Percentiles rank a stretch among this genome's conserved stretches.
Evolutionary conservation across 148 eudicot species (phyloP).

Genomic region (Suaeda aralocaspica): DNA sequence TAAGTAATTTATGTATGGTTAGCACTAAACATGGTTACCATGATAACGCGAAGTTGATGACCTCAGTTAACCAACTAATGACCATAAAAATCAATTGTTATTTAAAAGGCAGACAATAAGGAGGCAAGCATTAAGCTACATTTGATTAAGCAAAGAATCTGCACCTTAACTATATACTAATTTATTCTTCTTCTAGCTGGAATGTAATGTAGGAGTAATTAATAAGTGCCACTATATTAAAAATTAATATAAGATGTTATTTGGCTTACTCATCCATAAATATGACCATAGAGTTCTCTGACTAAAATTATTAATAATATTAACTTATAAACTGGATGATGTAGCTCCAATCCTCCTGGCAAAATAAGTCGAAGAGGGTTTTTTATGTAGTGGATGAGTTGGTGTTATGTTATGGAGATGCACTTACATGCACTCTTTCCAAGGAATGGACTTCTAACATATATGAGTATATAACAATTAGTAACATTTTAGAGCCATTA

Average conservation of each 20-base stretch:
- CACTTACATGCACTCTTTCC: slow-evolving; percentile 15
- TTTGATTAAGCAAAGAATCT: background rate
- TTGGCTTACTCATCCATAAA: slow-evolving; percentile 4
- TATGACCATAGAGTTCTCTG: slow-evolving; percentile 5
- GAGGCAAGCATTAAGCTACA: slow-evolving; percentile 10
- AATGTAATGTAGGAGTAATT: slow-evolving; percentile 1
- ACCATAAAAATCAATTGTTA: slow-evolving; percentile 21
- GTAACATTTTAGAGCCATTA: too few relatives aligned
- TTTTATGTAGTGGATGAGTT: slow-evolving; percentile 11
- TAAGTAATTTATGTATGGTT: too few relatives aligned
- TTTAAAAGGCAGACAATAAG: slow-evolving; percentile 24
- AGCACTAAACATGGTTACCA: background rate
- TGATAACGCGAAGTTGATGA: background rate
- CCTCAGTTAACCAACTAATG: slow-evolving; percentile 11
- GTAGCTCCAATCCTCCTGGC: slow-evolving; percentile 22
- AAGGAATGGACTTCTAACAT: background rate
- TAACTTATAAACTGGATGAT: slow-evolving; percentile 17
- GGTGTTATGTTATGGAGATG: slow-evolving; percentile 27
- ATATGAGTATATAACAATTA: too few relatives aligned
- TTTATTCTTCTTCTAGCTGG: slow-evolving; percentile 14
- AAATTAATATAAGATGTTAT: background rate
- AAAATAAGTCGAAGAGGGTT: slow-evolving; percentile 10
- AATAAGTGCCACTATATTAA: background rate
- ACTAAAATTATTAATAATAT: slow-evolving; percentile 4
- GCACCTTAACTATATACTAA: slow-evolving; percentile 8